Evolutionary conservation across 2,329 filamentous ascomycete species (phyloP), one percentile per base, ranked within the genome.

Genomic region (Endocalyx cinctus): DNA sequence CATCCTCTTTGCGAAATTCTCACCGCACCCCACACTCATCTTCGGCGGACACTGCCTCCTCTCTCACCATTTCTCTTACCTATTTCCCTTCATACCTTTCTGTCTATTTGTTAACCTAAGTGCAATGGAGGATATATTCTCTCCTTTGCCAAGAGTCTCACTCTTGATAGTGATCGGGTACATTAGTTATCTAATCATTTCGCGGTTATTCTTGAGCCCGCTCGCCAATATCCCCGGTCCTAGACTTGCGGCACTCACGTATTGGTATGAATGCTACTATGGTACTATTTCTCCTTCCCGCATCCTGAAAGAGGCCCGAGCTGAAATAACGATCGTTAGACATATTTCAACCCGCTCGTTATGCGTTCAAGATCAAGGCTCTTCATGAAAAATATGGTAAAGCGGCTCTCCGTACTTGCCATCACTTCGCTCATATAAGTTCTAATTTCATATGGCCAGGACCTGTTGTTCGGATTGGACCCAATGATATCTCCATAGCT

Each of bases 231-330:
- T 42, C 13, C 36, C 39, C 25, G 39, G 39, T 12, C 39, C 35
- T 15, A 35, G 32, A 29, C 33, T 41, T 10, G 39, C 39, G 18
- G 35, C 39, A 7, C 31, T 39, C 15, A 42, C 39, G 12, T 42
- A 36, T 17, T 39, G 33, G 39, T 42, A 39, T 32, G 39, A 39
- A 29, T 42, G 39, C 25, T 40, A 37, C 16, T 40, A 36, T 29
- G 34, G 37, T 37, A 37, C 5, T 22, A 16, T 7, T 7, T 16
- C 11, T 17, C 5, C 29, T 23, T 10, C 12, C 19, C 5, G 15
- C 12, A 14, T 10, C 16, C 15, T 17, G 7, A 12, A 22, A 29
- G 14, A 27, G 22, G 7, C 25, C 14, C 22, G 6, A 3, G 19
- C 22, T 34, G 10, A 34, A 19, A 17, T 16, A 19, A 26, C n/a